phyloP scores from a whole-genome alignment of 139 green algal species.

The Dunaliella sp. region DNA sequence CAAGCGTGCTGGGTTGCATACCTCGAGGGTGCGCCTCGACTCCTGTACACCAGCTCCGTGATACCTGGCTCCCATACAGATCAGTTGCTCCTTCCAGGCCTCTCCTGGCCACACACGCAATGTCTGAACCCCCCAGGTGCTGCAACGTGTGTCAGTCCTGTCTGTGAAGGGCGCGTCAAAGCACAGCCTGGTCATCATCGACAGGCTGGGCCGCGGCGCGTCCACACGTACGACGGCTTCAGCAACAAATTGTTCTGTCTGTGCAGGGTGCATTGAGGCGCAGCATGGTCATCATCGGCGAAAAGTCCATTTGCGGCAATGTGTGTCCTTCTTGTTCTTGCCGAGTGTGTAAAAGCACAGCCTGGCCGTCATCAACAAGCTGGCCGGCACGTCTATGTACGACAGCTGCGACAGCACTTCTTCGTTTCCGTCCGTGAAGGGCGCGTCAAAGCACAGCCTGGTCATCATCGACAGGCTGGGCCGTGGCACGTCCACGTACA shows the following conservation, averaged over 20 bases:
- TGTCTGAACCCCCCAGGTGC: no score
- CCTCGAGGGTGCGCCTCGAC: no score
- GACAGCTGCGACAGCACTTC: no score
- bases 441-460: constrained; percentile 70
- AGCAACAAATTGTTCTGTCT: constrained; percentile 83
- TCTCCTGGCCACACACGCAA: no score
- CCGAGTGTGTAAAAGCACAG: background rate
- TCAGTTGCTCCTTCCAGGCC: no score
- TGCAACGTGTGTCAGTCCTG: no score
- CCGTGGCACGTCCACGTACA: constrained; percentile 91
- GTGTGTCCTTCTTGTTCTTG: background rate
- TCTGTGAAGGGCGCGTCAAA: constrained; percentile 62
- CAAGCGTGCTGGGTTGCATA: no score
- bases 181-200: constrained; percentile 55
- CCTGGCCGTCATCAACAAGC: background rate
- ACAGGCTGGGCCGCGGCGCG: constrained; percentile 91
- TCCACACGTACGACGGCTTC: constrained; percentile 93
- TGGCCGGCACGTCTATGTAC: no score
- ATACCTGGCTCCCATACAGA: no score
- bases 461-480: constrained; percentile 98
- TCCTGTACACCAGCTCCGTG: no score
- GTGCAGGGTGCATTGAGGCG: constrained; percentile 64
- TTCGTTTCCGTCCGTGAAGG: constrained; percentile 31
- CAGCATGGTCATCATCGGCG: background rate
- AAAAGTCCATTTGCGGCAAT: background rate